Percentiles rank a stretch among this genome's conserved stretches.
phyloP scores from a whole-genome alignment of 2,329 filamentous ascomycete species.

The Pyrenochaeta sp. region DNA sequence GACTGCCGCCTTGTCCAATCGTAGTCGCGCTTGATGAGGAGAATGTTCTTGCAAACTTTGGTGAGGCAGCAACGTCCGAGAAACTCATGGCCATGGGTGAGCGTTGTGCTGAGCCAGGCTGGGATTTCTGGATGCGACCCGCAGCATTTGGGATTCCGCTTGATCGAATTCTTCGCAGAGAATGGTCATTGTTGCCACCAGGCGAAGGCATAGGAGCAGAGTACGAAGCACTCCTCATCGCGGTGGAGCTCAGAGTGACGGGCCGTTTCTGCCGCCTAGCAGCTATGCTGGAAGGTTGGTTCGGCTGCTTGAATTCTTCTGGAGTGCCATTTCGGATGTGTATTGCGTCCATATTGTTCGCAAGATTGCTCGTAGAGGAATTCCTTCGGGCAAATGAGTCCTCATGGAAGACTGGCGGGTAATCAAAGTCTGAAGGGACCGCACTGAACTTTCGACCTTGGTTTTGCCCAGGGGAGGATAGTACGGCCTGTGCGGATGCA shows the following conservation, averaged over 20 bases:
- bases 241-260: slow-evolving; percentile 51
- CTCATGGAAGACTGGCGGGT: slow-evolving; percentile 38
- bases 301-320: slow-evolving; percentile 49
- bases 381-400: slow-evolving; percentile 46
- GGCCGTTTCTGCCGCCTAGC: slow-evolving; percentile 52
- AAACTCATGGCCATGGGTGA: slow-evolving; percentile 58
- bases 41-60: slow-evolving; percentile 53
- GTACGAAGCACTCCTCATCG: slow-evolving; percentile 54
- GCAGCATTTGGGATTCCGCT: slow-evolving; percentile 54
- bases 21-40: slow-evolving; percentile 48
- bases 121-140: slow-evolving; percentile 58
- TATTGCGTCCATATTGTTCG: slow-evolving; percentile 50
- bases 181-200: slow-evolving; percentile 48
- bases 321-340: slow-evolving; percentile 47
- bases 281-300: slow-evolving; percentile 52
- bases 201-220: slow-evolving; percentile 52
- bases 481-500: slow-evolving; percentile 45
- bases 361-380: slow-evolving; percentile 50
- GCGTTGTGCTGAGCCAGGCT: slow-evolving; percentile 56
- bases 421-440: slow-evolving; percentile 42
- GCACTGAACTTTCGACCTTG: slow-evolving; percentile 40
- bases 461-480: slow-evolving; percentile 43
- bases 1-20: slow-evolving; percentile 47
- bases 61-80: slow-evolving; percentile 57
- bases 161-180: slow-evolving; percentile 58